Base-by-base conservation (phyloP, 2,329 filamentous ascomycete species). In the Colletotrichum liaoningense region DNA sequence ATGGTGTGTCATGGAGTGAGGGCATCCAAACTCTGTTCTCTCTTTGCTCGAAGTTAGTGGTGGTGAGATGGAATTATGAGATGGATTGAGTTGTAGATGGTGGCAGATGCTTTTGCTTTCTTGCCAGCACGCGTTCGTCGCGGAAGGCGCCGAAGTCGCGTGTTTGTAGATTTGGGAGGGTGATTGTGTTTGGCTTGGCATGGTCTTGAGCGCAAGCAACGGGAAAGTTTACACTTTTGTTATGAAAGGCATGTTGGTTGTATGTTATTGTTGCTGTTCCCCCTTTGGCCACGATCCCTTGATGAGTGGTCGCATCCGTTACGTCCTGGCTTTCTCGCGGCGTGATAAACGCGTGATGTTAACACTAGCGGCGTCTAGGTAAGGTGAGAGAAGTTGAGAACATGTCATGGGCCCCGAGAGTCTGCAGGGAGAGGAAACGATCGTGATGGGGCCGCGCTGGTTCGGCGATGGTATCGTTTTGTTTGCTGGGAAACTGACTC, bases 61-160 rank as follows among this genome's bases (percentile, higher is more conserved):
- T 49, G 52, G 52, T 55, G 26, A 46, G 68, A 67, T 56, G 68
- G 63, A 19, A 49, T 49, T 7, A 35, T 66, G 52, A 28, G 26
- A 35, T 38, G 54, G 49, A 28, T n/a, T 35, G n/a, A 42, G 19
- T 14, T 38, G 66, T 52, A 22, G 59, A 69, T 63, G 59, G 42
- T 64, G 54, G 35, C 26, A 54, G 22, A 5, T 28, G 30, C 33
- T 22, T 49, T 22, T 11, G 42, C 42, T 49, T 49, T 42, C 16
- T 42, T 49, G 42, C 42, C 4, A 42, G 54, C 69, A 72, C 66
- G 69, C 69, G 69, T 72, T 72, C 69, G 66, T 72, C 69, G 69
- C 59, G 69, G 69, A 72, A 58, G 69, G 69, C 66, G 54, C 66
- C 59, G 59, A 54, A 42, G 54, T 67, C 62, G 59, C 69, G 66